phyloP scores from a whole-genome alignment of 192 early-diverging fungal species.

The Mortierella claussenii region DNA sequence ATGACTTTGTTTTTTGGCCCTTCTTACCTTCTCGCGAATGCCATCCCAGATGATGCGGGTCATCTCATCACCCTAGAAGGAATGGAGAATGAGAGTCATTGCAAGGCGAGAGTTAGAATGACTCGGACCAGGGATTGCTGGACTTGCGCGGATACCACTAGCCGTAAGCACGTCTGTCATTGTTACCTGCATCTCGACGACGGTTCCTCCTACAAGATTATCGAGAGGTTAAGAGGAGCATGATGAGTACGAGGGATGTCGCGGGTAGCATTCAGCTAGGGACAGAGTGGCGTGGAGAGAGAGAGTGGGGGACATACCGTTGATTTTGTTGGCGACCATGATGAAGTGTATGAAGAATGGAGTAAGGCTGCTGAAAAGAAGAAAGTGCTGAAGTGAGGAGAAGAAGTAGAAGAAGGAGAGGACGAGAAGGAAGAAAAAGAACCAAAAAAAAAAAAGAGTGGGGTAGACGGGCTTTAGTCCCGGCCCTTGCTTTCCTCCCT shows the following conservation, averaged over 20 bases:
- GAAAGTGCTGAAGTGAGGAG: no score
- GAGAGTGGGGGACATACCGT: slow-evolving; percentile 18
- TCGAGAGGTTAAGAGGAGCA: neutral
- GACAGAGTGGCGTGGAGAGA: neutral
- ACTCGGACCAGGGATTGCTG: no score
- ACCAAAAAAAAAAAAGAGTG: slow-evolving; percentile 7
- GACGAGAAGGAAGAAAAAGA: slow-evolving; percentile 3
- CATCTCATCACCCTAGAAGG: slow-evolving; percentile 97
- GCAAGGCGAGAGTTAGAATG: neutral
- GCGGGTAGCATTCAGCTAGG: neutral
- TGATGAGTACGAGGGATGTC: neutral
- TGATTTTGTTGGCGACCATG: slow-evolving; percentile 48
- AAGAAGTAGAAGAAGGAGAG: neutral
- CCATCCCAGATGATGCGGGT: slow-evolving; percentile 96
- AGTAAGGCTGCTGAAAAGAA: neutral
- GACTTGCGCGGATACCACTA: no score
- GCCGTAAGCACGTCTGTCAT: no score
- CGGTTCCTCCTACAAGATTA: slow-evolving; percentile 42
- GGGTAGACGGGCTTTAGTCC: no score
- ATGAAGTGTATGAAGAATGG: slow-evolving; percentile 4
- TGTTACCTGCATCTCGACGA: slow-evolving; percentile 55
- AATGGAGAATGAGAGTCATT: neutral
- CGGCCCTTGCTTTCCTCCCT: no score
- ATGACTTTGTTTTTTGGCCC: neutral
- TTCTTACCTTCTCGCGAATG: slow-evolving; percentile 87